Evolutionary conservation across 78 protist genomes (phyloP).

Genomic region (Cavenderia fasciculata): DNA sequence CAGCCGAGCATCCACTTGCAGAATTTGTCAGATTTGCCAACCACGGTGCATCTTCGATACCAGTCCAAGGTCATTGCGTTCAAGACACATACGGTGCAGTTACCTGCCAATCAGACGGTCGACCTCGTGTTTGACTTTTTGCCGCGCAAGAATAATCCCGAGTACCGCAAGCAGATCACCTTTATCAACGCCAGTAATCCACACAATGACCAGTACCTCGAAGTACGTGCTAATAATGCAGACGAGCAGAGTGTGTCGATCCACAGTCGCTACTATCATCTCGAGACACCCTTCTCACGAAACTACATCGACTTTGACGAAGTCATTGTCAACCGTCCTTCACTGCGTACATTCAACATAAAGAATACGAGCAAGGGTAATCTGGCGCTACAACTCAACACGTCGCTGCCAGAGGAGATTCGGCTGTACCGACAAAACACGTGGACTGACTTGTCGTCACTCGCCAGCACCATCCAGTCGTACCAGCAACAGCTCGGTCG

Average conservation of each 20-base stretch:
- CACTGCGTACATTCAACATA: slow-evolving; percentile 57
- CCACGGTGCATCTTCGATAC: slow-evolving; percentile 27
- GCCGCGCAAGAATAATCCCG: slow-evolving; percentile 85
- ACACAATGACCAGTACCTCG: slow-evolving; percentile 43
- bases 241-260: slow-evolving; percentile 80
- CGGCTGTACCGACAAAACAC: slow-evolving; percentile 38
- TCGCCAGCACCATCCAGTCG: background rate
- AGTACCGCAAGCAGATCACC: slow-evolving; percentile 84
- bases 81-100: slow-evolving; percentile 22
- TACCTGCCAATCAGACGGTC: slow-evolving; percentile 60
- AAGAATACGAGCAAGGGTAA: slow-evolving; percentile 48
- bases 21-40: slow-evolving; percentile 78
- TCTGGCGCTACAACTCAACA: slow-evolving; percentile 8
- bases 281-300: slow-evolving; percentile 37
- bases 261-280: slow-evolving; percentile 77
- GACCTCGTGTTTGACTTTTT: slow-evolving; percentile 50
- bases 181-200: slow-evolving; percentile 67
- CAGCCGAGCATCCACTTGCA: background rate
- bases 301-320: slow-evolving; percentile 78
- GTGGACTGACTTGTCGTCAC: background rate
- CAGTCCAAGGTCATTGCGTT: slow-evolving; percentile 50
- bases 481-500: background rate
- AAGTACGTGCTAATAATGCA: slow-evolving; percentile 79
- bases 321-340: slow-evolving; percentile 77
- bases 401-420: slow-evolving; percentile 65